These are phyloP conservation scores for Groenewaldozyma sp. DNA, from an alignment of 1,139 yeast genomes.

Conservation along the genomic window DNA sequence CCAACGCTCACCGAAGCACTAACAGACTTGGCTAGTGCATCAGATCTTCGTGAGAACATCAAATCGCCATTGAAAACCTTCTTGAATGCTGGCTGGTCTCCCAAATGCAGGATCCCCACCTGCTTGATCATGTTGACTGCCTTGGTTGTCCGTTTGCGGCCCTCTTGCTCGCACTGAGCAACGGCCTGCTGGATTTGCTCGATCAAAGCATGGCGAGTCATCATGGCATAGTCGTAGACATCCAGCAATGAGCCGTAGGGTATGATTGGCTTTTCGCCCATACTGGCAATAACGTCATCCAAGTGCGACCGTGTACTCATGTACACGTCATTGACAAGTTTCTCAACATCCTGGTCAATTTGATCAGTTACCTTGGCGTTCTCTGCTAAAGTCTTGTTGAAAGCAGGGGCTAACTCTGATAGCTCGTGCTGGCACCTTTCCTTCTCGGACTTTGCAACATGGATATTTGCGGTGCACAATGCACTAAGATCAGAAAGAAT, in stretches of 20 bases:
- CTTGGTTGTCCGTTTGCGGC: constrained; percentile 49
- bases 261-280: constrained; percentile 52
- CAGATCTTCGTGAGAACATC: constrained; percentile 76
- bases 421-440: constrained; percentile 37
- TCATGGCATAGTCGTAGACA: constrained; percentile 59
- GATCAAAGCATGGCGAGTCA: constrained; percentile 61
- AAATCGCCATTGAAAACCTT: constrained; percentile 65
- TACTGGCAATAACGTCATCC: constrained; percentile 41
- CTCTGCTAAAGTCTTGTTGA: constrained; percentile 44
- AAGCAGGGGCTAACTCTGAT: constrained; percentile 43
- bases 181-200: constrained; percentile 59
- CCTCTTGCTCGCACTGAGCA: constrained; percentile 52
- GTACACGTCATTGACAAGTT: constrained; percentile 49
- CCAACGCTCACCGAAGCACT: constrained; percentile 48
- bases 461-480: constrained; percentile 53
- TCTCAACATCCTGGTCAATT: constrained; percentile 56
- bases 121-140: constrained; percentile 55
- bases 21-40: constrained; percentile 51
- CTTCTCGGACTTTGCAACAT: constrained; percentile 39
- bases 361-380: constrained; percentile 49
- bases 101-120: constrained; percentile 39
- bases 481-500: constrained; percentile 55
- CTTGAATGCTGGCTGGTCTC: constrained; percentile 45
- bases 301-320: constrained; percentile 51
- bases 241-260: constrained; percentile 55